Evolutionary conservation across 2,329 filamentous ascomycete species (phyloP), one percentile per base, ranked within the genome.

Genomic region (Aspergillus eucalypticola): DNA sequence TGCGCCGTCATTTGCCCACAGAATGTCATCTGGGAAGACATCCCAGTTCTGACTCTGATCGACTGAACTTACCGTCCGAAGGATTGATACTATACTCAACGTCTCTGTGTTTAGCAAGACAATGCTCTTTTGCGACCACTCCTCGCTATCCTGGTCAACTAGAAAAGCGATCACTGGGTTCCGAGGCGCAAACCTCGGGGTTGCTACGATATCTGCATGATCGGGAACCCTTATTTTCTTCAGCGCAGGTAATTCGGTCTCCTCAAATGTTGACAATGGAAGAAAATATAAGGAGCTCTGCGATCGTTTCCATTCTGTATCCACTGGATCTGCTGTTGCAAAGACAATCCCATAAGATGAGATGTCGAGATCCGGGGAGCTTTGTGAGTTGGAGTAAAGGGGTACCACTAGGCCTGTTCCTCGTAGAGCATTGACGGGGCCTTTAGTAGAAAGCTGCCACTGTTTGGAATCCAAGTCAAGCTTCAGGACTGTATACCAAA

Each of bases 401-500:
- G 52, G 52, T 10, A 54, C 39, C 2, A 42, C 23, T 7, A 54
- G 52, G n/a, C 52, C 52, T 10, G 52, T 54, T 8, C 41, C 52
- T 42, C 52, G 52, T 6, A 54, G 17, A 8, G 52, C 52, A 27
- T 54, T 54, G 38, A 44, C 42, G 5, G 52, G 52, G 23, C 52
- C 52, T 10, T 41, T 42, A 10, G 15, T 7, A 15, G 39, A 23
- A 4, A 54, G 52, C 15, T 44, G 52, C 52, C 52, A 54, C 27
- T 44, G 42, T 10, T 44, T 10, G 10, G 23, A 29, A 11, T n/a
- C 11, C 19, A n/a, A 3, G 13, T 54, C 38, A 5, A 54, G 17
- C 32, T 54, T 44, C 23, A 54, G 38, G 8, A 54, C 52, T 8
- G 52, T 54, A n/a, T 29, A 54, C 52, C 52, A 54, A 8, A 54